These are phyloP conservation scores for Arthrocladium fulminans DNA, from an alignment of 2,329 filamentous ascomycete species.

Conservation along the genomic window DNA sequence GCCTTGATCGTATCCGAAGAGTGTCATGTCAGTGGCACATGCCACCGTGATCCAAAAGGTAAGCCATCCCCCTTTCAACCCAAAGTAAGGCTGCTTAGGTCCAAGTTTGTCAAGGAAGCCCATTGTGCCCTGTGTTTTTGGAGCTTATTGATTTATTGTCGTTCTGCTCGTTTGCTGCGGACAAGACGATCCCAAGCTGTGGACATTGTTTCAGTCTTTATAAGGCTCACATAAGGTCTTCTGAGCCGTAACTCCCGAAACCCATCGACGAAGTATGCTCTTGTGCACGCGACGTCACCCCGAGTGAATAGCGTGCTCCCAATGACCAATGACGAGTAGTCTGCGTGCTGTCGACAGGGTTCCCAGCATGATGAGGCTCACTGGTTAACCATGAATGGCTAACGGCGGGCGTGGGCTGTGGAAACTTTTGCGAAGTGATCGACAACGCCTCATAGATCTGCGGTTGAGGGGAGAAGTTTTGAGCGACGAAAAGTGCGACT, in stretches of 20 bases:
- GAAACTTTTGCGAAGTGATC: too few relatives aligned
- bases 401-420: too few relatives aligned
- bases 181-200: too few relatives aligned
- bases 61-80: constrained; percentile 46
- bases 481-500: not conserved
- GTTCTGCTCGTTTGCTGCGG: not conserved
- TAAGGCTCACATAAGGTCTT: too few relatives aligned
- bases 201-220: too few relatives aligned
- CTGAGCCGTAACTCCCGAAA: not conserved
- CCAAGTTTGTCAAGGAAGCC: constrained; percentile 11
- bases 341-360: not conserved
- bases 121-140: constrained; percentile 6
- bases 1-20: constrained; percentile 42
- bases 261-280: not conserved
- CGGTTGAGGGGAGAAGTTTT: not conserved
- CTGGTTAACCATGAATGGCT: too few relatives aligned
- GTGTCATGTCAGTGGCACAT: constrained; percentile 42
- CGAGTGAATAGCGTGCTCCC: not conserved
- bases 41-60: constrained; percentile 47
- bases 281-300: constrained; percentile 1
- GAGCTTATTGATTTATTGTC: not conserved
- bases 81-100: constrained; percentile 39
- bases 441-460: too few relatives aligned
- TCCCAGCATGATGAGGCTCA: not conserved
- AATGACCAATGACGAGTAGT: not conserved